Base-by-base conservation (phyloP, 129 eudicot species). In the Escallonia rubra region DNA sequence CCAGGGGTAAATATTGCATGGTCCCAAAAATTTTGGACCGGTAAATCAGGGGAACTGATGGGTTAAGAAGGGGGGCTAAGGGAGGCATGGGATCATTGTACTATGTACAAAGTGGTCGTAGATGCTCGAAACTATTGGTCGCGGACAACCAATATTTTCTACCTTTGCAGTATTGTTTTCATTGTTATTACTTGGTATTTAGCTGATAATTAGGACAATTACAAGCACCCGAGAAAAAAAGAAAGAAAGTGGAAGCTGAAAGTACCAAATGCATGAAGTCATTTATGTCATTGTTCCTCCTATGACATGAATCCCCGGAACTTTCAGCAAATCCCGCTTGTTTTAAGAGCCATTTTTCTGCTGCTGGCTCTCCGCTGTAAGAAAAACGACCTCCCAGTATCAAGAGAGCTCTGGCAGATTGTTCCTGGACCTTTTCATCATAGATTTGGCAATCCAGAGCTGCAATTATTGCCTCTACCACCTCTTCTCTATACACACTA, bases 401-500 rank as follows among this genome's bases (percentile, higher is more conserved):
- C 65, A 81, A 63, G 48, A 89, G 77, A 57, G 93, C 84, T 76
- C 74, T 85, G 2, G 96, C 90, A 42, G 80, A 57, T 71, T 78
- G 80, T 77, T 80, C 80, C 68, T 89, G 93, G 42, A 76, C 77
- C 62, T 66, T 76, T 66, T 76, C 96, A 10, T 83, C 75, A 9
- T 79, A 69, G 45, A 67, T 78, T 59, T 67, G 68, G 71, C 69
- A 65, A 63, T 81, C 80, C 62, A 89, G 63, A 4, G 96, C 84
- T 78, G 74, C 64, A 6, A 71, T 77, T 44, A 89, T 73, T 51
- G 80, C 84, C 40, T 89, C 96, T 74, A 89, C 60, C 2, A 85
- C 92, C 75, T 89, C 96, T 60, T 86, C 93, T 72, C 96, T 84
- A 71, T 83, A 89, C 7, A 83, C 85, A 67, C 96, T 89, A 61